Evolutionary conservation across 1,284 basidiomycete genomes (phyloP), one percentile per base, ranked within the genome.

Genomic region (Afroboletus lepidellus): DNA sequence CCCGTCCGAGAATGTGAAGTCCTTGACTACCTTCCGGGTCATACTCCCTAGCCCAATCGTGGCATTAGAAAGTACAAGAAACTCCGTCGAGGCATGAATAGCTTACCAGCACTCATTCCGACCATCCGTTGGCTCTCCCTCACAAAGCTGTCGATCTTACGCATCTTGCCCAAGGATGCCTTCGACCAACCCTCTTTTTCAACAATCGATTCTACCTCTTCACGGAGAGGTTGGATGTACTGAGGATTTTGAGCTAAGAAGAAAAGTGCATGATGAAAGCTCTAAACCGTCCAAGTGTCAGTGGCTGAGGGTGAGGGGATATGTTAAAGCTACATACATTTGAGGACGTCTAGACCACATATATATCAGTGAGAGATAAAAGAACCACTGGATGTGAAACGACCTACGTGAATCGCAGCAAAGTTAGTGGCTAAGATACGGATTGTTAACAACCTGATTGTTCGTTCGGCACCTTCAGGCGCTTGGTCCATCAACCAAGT

Each of bases 1-100:
- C 3, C 76, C 76, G 49, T 77, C 71, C 3, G 72, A 71, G 57
- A 77, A 73, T 0, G 68, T 72, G 54, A 69, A 72, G 27, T 72
- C 69, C 41, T 69, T 66, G 16, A 20, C 8, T 2, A 38, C 30
- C 38, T 24, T 41, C 13, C 47, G 29, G 8, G 18, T 18, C 47
- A 48, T 12, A 21, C 21, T 39, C 37, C 24, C 46, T 48, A 29
- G 9, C 3, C 13, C 11, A 4, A 13, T 12, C 13, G 13, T 32
- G 30, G 13, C 29, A 21, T 42, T 21, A 41, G 25, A n/a, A n/a
- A n/a, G n/a, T n/a, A n/a, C n/a, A n/a, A n/a, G n/a, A n/a, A n/a
- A n/a, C n/a, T 25, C 23, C 12, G n/a, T 16, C 8, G n/a, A 9
- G 39, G n/a, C n/a, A n/a, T n/a, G n/a, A n/a, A n/a, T n/a, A n/a